Evolutionary conservation across 2,329 filamentous ascomycete genomes (phyloP), one percentile per base, ranked within the genome.

Genomic region (Capronia coronata): DNA sequence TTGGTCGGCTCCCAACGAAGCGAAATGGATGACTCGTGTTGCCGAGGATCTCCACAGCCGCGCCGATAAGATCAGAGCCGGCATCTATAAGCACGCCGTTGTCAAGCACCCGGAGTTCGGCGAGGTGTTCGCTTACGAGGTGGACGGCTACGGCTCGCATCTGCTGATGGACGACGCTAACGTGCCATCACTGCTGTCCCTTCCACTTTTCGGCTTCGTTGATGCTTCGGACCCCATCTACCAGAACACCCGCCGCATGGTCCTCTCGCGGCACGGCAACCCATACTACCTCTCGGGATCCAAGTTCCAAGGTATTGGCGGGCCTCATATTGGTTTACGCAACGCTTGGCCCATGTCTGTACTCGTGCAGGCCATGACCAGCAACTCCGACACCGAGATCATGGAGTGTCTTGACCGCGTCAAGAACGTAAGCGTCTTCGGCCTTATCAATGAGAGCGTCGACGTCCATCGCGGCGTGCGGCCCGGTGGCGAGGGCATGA

Each of bases 331-430:
- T 58, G 93, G 93, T 0, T 71, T 94, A n/a, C 73, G 79, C 61
- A 87, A 95, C 59, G 93, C 91, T 6, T 98, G 93, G 93, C 93
- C 93, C 0, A 97, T 98, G 89, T 93, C 87, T 65, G 72, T 96
- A 55, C 75, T 98, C 7, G 79, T 96, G 16, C 90, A 96, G 68
- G 88, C 87, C 2, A 88, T 93, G 77, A 98, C 93, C 0, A 85
- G 83, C 4, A 78, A 91, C 43, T 76, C 90, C 49, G 73, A 76
- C 0, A 56, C 58, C 13, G 93, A 98, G 70, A 97, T 98, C 56
- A 72, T 69, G 52, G 75, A 79, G 42, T 86, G 84, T 55, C 68
- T 98, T 21, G 72, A 80, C 6, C 67, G 84, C 25, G 93, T 98
- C 32, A 80, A 93, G 52, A 76, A 80, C 52, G 85, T 85, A 1